Evolutionary conservation across 768 basidiomycete genomes (phyloP), one percentile per base, ranked within the genome.

Genomic region (Calocera cornea): DNA sequence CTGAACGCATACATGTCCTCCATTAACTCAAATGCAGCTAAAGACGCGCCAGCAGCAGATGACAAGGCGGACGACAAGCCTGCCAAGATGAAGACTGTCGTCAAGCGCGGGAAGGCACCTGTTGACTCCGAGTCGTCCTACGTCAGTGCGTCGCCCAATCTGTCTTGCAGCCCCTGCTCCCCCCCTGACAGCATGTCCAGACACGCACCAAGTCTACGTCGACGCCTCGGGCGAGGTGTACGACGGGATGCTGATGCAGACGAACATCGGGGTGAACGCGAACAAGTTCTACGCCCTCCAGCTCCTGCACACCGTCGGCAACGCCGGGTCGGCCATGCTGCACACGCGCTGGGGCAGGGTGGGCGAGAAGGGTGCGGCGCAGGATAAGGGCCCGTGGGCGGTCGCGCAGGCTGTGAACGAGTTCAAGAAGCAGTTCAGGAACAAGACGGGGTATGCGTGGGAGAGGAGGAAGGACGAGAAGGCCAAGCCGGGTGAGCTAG

Each of bases 221-320:
- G 77, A 79, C 41, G 73, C 7, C 8, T 24, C 68, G 2, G 80
- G 80, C 64, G 74, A 72, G 16, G 76, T 79, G 12, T 71, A 60
- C 50, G 70, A 71, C 41, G 67, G 47, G 34, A 71, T 71, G 70
- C 70, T 71, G 66, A 86, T 85, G 73, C 84, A 85, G 72, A 85
- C 84, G 0, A 79, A 84, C 69, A 78, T 85, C 64, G 80, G 79
- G 47, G 78, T 77, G 40, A 74, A 75, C 34, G 74, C 76, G 65
- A 84, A 84, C 65, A 85, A 83, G 70, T 86, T 84, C 74, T 86
- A 86, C 66, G 83, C 84, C 1, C 74, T 86, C 17, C 84, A 86
- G 68, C 75, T 86, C 5, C 74, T 85, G 63, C 84, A 84, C 69
- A 78, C 81, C 1, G 77, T 81, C 34, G 78, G 79, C 5, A 79